Percentiles rank a stretch among this genome's conserved stretches.
These are phyloP conservation scores for Lactifluus piperatus DNA, from an alignment of 768 basidiomycete species.

Conservation along the genomic window DNA sequence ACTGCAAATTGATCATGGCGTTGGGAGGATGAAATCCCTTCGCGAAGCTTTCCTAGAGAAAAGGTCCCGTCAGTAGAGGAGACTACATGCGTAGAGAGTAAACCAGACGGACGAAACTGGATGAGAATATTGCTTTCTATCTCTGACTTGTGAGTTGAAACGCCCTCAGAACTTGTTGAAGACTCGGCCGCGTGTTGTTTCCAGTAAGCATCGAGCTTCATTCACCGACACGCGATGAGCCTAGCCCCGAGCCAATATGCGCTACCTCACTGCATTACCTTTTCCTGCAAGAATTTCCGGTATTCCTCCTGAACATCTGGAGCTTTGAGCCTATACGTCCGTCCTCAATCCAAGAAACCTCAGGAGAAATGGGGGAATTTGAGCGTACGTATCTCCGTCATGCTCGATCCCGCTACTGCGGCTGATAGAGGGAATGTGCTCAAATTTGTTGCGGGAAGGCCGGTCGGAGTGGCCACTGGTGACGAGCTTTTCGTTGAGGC, in stretches of 20 bases:
- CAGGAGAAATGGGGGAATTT: background rate
- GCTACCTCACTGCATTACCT: slow-evolving; percentile 35
- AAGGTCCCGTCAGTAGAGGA: background rate
- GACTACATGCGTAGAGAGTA: background rate
- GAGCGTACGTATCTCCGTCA: slow-evolving; percentile 64
- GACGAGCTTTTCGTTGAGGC: background rate
- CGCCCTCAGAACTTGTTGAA: slow-evolving; percentile 3
- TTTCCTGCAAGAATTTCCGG: slow-evolving; percentile 50
- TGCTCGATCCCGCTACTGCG: slow-evolving; percentile 68
- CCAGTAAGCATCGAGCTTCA: slow-evolving; percentile 45
- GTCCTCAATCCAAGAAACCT: slow-evolving; percentile 9
- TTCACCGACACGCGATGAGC: background rate
- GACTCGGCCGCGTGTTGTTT: slow-evolving; percentile 25
- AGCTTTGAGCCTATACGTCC: slow-evolving; percentile 51
- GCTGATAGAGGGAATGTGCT: slow-evolving; percentile 63
- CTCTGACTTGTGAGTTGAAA: slow-evolving; percentile 33
- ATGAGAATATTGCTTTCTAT: slow-evolving; percentile 63
- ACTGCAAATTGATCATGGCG: slow-evolving; percentile 53
- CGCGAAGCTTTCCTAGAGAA: slow-evolving; percentile 59
- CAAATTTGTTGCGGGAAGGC: slow-evolving; percentile 19
- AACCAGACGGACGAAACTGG: slow-evolving; percentile 48
- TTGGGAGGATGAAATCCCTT: slow-evolving; percentile 56
- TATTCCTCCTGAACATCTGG: slow-evolving; percentile 56
- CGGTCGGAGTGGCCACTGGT: background rate
- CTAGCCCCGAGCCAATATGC: background rate